Evolutionary conservation across 495 filamentous ascomycete species (phyloP).

Genomic region (Annulohypoxylon maeteangense): DNA sequence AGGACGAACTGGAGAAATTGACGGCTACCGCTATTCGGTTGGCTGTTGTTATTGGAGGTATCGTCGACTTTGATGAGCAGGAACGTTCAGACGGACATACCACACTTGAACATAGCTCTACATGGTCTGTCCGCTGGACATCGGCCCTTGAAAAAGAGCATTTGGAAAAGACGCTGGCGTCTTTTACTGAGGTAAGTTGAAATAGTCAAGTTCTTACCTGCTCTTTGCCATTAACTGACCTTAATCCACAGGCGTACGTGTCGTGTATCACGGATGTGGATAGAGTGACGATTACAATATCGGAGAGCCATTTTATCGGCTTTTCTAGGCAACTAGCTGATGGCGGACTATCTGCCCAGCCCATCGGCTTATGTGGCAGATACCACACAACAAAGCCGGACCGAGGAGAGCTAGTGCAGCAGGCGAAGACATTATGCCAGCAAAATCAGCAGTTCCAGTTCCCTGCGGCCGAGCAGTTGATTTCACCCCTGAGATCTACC

Average conservation of each 20-base stretch:
- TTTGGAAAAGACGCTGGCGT: conserved; percentile 20
- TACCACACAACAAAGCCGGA: conserved; percentile 11
- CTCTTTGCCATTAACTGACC: neutral
- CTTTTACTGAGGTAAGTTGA: conserved; percentile 13
- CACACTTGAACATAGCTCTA: conserved; percentile 7
- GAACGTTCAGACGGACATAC: neutral
- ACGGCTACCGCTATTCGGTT: conserved; percentile 18
- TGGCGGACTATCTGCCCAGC: conserved; percentile 18
- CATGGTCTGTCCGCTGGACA: conserved; percentile 23
- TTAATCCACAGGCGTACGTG: conserved; percentile 13
- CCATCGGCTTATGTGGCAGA: conserved; percentile 14
- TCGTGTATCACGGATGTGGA: conserved; percentile 20
- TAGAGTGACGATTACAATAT: conserved; percentile 23
- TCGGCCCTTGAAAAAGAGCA: conserved; percentile 7
- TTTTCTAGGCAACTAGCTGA: conserved; percentile 12
- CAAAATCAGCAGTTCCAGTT: conserved; percentile 15
- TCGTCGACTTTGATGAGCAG: conserved; percentile 17
- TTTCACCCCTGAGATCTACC: conserved; percentile 15
- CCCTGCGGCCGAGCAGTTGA: conserved; percentile 2
- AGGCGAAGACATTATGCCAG: conserved; percentile 9
- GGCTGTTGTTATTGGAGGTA: conserved; percentile 13
- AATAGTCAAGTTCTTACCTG: neutral
- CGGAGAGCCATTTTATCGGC: conserved; percentile 3
- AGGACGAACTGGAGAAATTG: conserved; percentile 7
- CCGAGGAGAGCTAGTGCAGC: neutral